Percentiles rank a stretch among this genome's conserved stretches.
These are phyloP conservation scores for Hydrangea macrophylla DNA, from an alignment of 148 eudicot genomes.

Conservation along the genomic window DNA sequence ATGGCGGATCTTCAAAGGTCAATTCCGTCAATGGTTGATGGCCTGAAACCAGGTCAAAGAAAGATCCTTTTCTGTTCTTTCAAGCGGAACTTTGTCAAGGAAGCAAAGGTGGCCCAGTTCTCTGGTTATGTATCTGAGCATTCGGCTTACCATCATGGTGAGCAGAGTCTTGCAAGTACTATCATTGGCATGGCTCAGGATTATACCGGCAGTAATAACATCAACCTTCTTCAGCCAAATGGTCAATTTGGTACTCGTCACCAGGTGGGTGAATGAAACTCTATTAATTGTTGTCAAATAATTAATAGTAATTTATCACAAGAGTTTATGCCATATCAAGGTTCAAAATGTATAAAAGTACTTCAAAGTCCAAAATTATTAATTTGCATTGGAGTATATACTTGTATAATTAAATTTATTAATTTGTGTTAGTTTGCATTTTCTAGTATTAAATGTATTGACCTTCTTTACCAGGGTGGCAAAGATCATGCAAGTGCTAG, in stretches of 20 bases:
- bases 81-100: conserved; percentile 60
- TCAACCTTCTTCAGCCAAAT: conserved; percentile 70
- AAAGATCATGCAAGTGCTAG: conserved; percentile 94
- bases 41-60: conserved; percentile 98
- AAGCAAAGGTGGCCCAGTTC: conserved; percentile 81
- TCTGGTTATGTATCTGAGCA: conserved; percentile 89
- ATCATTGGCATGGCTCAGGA: conserved; percentile 96
- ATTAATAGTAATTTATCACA: no score
- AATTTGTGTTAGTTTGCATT: background rate
- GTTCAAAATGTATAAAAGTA: no score
- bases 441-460: background rate
- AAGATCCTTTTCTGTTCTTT: conserved; percentile 87
- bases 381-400: no score
- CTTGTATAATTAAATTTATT: no score
- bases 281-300: background rate
- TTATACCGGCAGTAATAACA: conserved; percentile 85
- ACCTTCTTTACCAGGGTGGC: conserved; percentile 63
- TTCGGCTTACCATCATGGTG: conserved; percentile 95
- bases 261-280: conserved; percentile 32
- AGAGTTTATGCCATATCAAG: no score
- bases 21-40: conserved; percentile 91
- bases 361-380: no score
- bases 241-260: conserved; percentile 91
- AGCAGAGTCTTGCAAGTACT: conserved; percentile 75
- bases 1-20: conserved; percentile 93